phyloP scores from a whole-genome alignment of 2,329 filamentous ascomycete genomes.

The Westerdykella aurantiaca region DNA sequence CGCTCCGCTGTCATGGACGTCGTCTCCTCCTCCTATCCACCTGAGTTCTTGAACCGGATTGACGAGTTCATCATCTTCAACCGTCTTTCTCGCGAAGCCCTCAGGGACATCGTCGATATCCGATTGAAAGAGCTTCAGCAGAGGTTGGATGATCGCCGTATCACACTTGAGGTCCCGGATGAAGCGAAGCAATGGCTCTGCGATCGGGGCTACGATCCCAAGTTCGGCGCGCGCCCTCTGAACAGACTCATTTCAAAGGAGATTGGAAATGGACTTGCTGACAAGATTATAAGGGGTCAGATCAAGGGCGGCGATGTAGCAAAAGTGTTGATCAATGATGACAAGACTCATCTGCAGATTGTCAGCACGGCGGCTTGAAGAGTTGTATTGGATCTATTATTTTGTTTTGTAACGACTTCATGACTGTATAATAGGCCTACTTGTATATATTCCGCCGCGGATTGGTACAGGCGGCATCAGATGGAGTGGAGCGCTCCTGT shows the following conservation, averaged over 20 bases:
- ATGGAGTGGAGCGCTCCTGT: too few relatives aligned
- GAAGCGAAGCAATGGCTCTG: conserved; percentile 81
- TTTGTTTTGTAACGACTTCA: conserved; percentile 12
- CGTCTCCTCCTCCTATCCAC: conserved; percentile 68
- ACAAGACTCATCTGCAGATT: conserved; percentile 24
- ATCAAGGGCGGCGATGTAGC: conserved; percentile 71
- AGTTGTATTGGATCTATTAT: not conserved
- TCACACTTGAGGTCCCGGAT: conserved; percentile 64
- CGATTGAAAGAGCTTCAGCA: conserved; percentile 76
- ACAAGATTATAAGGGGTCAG: conserved; percentile 84
- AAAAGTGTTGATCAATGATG: conserved; percentile 61
- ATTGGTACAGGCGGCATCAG: not conserved
- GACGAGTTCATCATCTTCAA: conserved; percentile 98
- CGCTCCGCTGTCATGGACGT: conserved; percentile 84
- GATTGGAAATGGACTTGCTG: conserved; percentile 81
- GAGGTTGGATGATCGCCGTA: conserved; percentile 78
- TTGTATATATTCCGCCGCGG: conserved; percentile 1
- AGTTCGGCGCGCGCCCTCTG: conserved; percentile 82
- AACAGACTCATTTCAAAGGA: conserved; percentile 87
- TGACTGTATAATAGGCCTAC: conserved; percentile 15
- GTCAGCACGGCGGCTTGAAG: conserved; percentile 9
- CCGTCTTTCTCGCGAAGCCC: conserved; percentile 67
- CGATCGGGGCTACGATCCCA: conserved; percentile 82
- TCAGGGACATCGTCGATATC: conserved; percentile 92
- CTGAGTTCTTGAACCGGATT: conserved; percentile 93